These are phyloP conservation scores for Plasmopara viticola DNA, from an alignment of 352 stramenopile genomes.

Conservation along the genomic window DNA sequence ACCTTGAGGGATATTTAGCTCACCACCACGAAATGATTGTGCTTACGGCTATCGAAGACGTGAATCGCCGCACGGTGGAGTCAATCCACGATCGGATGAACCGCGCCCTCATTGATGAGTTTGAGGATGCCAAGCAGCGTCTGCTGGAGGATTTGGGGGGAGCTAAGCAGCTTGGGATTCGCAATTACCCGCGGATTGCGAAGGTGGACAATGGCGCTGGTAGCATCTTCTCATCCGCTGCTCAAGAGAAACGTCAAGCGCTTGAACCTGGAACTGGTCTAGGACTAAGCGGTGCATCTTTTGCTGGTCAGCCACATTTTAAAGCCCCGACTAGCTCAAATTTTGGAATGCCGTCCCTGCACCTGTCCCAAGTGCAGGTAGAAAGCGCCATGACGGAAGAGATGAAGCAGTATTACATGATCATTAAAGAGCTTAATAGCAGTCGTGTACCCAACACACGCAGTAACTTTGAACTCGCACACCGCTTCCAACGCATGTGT, in stretches of 20 bases:
- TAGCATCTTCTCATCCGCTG: conserved; percentile 42
- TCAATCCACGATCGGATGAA: conserved; percentile 81
- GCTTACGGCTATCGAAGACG: conserved; percentile 85
- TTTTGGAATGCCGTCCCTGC: conserved; percentile 30
- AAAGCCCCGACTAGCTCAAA: conserved; percentile 24
- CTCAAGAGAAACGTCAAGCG: conserved; percentile 26
- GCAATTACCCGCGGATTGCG: conserved; percentile 63
- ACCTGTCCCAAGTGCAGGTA: conserved; percentile 56
- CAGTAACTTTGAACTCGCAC: conserved; percentile 64
- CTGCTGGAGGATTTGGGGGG: conserved; percentile 67
- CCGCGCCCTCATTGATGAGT: conserved; percentile 83
- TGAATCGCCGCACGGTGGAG: conserved; percentile 71
- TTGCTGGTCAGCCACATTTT: conserved; percentile 48
- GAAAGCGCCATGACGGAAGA: conserved; percentile 73
- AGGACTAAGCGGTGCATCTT: conserved; percentile 42
- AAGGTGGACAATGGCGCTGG: conserved; percentile 31
- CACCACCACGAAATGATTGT: conserved; percentile 91
- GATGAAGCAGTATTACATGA: conserved; percentile 75
- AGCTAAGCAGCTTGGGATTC: conserved; percentile 57
- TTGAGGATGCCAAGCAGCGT: conserved; percentile 67
- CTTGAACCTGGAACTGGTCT: conserved; percentile 27
- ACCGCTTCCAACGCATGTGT: conserved; percentile 48
- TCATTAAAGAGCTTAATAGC: conserved; percentile 66
- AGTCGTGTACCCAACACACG: conserved; percentile 61
- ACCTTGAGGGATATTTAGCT: conserved; percentile 83